Percentiles rank a stretch among this genome's conserved stretches.
Evolutionary conservation across 768 basidiomycete species (phyloP).

Genomic region (Xerocomellus chrysenteron): DNA sequence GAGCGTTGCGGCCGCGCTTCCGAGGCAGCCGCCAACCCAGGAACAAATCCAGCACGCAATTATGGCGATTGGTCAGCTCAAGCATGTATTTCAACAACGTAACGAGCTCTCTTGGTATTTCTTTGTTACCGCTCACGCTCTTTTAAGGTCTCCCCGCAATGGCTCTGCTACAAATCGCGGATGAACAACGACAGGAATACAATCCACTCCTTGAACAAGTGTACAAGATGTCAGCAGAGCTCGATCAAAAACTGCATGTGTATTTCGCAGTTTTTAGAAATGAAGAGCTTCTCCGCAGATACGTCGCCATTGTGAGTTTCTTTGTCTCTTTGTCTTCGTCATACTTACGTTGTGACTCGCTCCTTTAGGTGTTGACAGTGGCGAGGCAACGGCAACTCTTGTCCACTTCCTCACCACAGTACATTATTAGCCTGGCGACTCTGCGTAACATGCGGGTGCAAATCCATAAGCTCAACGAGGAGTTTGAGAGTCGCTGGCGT

Average conservation of each 20-base stretch:
- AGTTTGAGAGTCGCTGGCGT: conserved; percentile 34
- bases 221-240: conserved; percentile 42
- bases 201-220: conserved; percentile 50
- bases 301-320: conserved; percentile 53
- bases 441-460: conserved; percentile 48
- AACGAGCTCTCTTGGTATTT: conserved; percentile 20
- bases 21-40: conserved; percentile 22
- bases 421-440: conserved; percentile 34
- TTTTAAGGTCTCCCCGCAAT: conserved; percentile 37
- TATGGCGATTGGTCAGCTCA: conserved; percentile 32
- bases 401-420: conserved; percentile 26
- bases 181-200: conserved; percentile 56
- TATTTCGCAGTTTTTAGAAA: conserved; percentile 46
- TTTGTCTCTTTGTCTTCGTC: conserved; percentile 13
- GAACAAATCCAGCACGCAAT: conserved; percentile 35
- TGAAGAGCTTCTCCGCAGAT: conserved; percentile 48
- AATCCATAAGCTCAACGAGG: conserved; percentile 41
- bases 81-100: conserved; percentile 34
- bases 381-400: conserved; percentile 33
- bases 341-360: conserved; percentile 8
- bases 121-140: conserved; percentile 11
- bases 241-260: conserved; percentile 52
- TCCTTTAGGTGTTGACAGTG: conserved; percentile 43
- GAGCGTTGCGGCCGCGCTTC: background rate
- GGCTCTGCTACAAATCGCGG: conserved; percentile 41